A percentile compares a stretch with the other conserved stretches of the same genome.
Conservation (phyloP, 352 stramenopile species). For the Phytopythium helicoides region DNA sequence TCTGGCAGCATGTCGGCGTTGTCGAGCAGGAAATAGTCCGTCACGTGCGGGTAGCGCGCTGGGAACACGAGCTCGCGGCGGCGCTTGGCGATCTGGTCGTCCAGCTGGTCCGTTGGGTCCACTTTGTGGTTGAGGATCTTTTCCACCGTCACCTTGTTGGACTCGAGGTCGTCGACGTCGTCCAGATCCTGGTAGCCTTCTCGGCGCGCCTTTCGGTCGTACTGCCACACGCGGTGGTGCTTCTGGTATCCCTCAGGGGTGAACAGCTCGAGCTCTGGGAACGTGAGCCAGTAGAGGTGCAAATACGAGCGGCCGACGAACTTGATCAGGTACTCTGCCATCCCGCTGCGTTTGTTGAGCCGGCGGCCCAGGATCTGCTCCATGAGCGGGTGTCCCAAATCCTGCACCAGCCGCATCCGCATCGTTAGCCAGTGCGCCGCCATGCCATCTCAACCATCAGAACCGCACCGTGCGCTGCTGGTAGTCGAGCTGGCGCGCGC, state of each 20-base stretch:
- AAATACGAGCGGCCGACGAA: conserved; percentile 86
- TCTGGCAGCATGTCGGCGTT: conserved; percentile 67
- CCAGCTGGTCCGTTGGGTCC: conserved; percentile 73
- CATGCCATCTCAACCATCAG: background rate
- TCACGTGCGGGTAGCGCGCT: conserved; percentile 69
- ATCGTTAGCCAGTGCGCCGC: too few relatives aligned
- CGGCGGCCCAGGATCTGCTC: conserved; percentile 85
- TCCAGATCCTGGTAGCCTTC: conserved; percentile 85
- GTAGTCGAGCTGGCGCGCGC: conserved; percentile 77
- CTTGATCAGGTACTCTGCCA: conserved; percentile 86
- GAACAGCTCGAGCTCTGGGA: conserved; percentile 84
- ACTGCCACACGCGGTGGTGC: conserved; percentile 79
- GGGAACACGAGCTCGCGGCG: conserved; percentile 48
- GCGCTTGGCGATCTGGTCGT: conserved; percentile 81
- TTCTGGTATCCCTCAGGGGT: conserved; percentile 85
- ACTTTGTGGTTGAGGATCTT: conserved; percentile 88
- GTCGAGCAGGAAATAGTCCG: conserved; percentile 79
- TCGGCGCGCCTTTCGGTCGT: conserved; percentile 77
- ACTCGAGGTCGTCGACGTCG: conserved; percentile 85
- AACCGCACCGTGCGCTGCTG: conserved; percentile 47
- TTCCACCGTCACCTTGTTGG: conserved; percentile 85
- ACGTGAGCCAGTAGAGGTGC: conserved; percentile 88
- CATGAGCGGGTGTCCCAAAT: conserved; percentile 62
- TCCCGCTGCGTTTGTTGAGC: conserved; percentile 67
- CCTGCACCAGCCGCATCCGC: conserved; percentile 28